Percentiles rank a stretch among this genome's conserved stretches.
Conservation (phyloP, 345 rosid genomes). For the Pugionium cornutum region DNA sequence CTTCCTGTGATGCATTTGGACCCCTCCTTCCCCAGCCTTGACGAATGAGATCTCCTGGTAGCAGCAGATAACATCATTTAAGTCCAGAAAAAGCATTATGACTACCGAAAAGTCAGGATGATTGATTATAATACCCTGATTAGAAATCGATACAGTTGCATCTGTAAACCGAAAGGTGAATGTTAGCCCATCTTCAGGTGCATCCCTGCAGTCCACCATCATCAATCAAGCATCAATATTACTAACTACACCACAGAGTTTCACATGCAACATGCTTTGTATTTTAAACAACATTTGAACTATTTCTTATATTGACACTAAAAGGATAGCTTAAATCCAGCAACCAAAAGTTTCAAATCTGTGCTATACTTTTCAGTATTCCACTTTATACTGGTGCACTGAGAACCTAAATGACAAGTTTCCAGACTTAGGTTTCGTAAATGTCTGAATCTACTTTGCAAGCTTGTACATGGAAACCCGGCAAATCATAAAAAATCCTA, state of each 20-base stretch:
- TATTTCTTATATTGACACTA: not conserved
- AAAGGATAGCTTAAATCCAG: not conserved
- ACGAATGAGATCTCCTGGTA: constrained; percentile 70
- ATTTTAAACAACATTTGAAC: constrained; percentile 15
- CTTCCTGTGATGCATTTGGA: constrained; percentile 80
- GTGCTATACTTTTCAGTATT: too few species aligned
- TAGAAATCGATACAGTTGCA: constrained; percentile 69
- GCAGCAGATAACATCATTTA: constrained; percentile 7
- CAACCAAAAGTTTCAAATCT: not conserved
- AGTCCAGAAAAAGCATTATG: constrained; percentile 21
- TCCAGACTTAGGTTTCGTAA: not conserved
- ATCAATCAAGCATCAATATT: constrained; percentile 37
- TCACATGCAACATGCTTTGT: not conserved
- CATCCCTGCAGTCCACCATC: constrained; percentile 62
- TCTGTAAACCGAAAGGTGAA: constrained; percentile 98
- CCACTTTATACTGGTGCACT: too few species aligned
- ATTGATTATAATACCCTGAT: constrained; percentile 67
- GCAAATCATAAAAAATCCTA: constrained; percentile 19
- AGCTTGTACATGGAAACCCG: constrained; percentile 17
- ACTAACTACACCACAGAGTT: constrained; percentile 23
- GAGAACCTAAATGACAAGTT: constrained; percentile 10
- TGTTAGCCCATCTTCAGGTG: constrained; percentile 84
- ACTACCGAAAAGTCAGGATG: constrained; percentile 18
- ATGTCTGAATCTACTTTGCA: not conserved
- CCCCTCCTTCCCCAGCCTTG: constrained; percentile 94